phyloP scores from a whole-genome alignment of 768 basidiomycete genomes.

The Tubosaeta sp. region DNA sequence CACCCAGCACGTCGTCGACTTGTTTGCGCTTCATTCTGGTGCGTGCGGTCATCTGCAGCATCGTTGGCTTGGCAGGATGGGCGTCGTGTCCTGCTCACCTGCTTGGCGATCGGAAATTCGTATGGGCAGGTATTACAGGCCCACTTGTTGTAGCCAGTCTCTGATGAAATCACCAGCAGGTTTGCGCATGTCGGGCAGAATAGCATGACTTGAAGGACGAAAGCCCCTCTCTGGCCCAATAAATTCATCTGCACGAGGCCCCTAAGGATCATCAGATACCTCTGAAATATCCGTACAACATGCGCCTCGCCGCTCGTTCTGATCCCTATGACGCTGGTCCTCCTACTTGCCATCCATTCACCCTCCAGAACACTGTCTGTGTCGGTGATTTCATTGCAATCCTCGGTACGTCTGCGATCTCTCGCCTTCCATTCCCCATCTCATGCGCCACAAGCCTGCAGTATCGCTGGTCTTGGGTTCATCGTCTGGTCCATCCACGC shows the following conservation, averaged over 20 bases:
- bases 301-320: not conserved
- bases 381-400: constrained; percentile 23
- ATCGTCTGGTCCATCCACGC: constrained; percentile 19
- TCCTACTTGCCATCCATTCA: constrained; percentile 10
- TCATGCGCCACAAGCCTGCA: constrained; percentile 9
- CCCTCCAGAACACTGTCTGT: constrained; percentile 12
- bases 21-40: constrained; percentile 84
- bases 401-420: constrained; percentile 12
- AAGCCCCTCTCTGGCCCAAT: not conserved
- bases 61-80: not conserved
- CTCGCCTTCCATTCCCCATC: not conserved
- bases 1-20: constrained; percentile 94
- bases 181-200: constrained; percentile 97
- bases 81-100: constrained; percentile 6
- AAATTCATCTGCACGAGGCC: too few relatives aligned
- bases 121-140: constrained; percentile 93
- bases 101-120: constrained; percentile 53
- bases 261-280: not conserved
- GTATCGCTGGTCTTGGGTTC: constrained; percentile 18
- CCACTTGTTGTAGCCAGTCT: constrained; percentile 87
- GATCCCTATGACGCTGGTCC: not conserved
- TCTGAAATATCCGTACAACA: not conserved
- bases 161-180: constrained; percentile 70
- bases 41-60: constrained; percentile 81
- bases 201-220: constrained; percentile 48